Evolutionary conservation across 192 early-diverging fungal species (phyloP), one percentile per base, ranked within the genome.

Genomic region (Phycomyces blakesleeanus): DNA sequence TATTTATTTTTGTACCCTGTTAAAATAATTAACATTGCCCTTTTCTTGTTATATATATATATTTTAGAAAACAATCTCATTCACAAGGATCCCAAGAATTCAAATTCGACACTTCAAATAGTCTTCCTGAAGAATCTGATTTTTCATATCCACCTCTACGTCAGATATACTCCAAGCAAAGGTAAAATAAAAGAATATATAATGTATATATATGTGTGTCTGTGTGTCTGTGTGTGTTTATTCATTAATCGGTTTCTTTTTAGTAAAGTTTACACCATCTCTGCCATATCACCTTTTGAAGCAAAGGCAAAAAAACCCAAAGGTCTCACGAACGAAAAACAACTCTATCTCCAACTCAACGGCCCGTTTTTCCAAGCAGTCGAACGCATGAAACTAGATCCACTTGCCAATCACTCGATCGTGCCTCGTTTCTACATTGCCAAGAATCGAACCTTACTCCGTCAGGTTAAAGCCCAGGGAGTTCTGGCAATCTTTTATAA

Each of bases 401-500:
- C 53, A 3, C n/a, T 14, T 0, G 67, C 53, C 0, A 57, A 69
- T 20, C 67, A 69, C 12, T 57, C 67, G 0, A 61, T 69, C 5
- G 60, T 71, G 0, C 68, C 74, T 8, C 68, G 74, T 0, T 65
- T 76, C 14, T 76, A 68, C 14, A 71, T 76, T 63, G 64, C 68
- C 3, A 70, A 71, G 47, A 76, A 76, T 51, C 74, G 74, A 12
- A 76, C 74, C 0, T 47, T 76, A 18, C 54, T 76, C 8, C 71
- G 64, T 16, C 67, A 69, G 42, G 60, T 69, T 14, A 38, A 59
- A 47, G 61, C 67, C 0, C 67, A 69, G 21, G 67, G 67, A 1
- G 60, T 69, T 0, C 55, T 69, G 5, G 67, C 67, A 14, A 69
- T 69, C 34, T 69, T 69, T 47, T 69, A 62, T 44, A 69, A 69